Base-by-base conservation (phyloP, 164 flowering plant species). In the Akebia trifoliata region DNA sequence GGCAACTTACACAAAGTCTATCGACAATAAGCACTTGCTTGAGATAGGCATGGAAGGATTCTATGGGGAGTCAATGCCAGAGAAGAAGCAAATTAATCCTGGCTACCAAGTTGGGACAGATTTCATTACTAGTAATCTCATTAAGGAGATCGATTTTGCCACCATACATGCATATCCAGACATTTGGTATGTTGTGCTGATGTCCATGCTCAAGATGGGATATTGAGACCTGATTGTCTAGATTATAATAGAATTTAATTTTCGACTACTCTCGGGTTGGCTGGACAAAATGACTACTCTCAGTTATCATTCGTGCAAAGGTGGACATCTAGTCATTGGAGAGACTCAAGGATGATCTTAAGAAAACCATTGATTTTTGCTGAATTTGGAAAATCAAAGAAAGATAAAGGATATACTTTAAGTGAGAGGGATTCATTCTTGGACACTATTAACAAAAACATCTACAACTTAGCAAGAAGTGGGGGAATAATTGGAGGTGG, bases 141-240 rank as follows among this genome's bases (percentile, higher is more conserved):
- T 72, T 12, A 21, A 34, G n/a, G 69, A 68, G 20, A 61, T 72
- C 31, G 76, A 68, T 62, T 68, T 72, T 31, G 63, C 72, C 22
- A 64, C 76, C 6, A 61, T 68, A 4, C 72, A 68, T 49, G 67
- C 72, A n/a, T 72, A 72, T 43, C 76, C 76, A 10, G 76, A 69
- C 54, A 26, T 49, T 24, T 73, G 73, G 76, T 65, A 37, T 37
- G 59, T 37, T 9, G 11, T 11, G 31, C 10, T 30, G 15, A 15
- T 47, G 30, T 26, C 11, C 29, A 26, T 9, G 21, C n/a, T n/a
- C n/a, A n/a, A n/a, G n/a, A n/a, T n/a, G n/a, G n/a, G n/a, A n/a
- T n/a, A n/a, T n/a, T n/a, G n/a, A n/a, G n/a, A n/a, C n/a, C n/a
- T n/a, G n/a, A n/a, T n/a, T n/a, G n/a, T n/a, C n/a, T n/a, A n/a